Base-by-base conservation (phyloP, 169 alveolate species). In the Cryptosporidium sp. region DNA sequence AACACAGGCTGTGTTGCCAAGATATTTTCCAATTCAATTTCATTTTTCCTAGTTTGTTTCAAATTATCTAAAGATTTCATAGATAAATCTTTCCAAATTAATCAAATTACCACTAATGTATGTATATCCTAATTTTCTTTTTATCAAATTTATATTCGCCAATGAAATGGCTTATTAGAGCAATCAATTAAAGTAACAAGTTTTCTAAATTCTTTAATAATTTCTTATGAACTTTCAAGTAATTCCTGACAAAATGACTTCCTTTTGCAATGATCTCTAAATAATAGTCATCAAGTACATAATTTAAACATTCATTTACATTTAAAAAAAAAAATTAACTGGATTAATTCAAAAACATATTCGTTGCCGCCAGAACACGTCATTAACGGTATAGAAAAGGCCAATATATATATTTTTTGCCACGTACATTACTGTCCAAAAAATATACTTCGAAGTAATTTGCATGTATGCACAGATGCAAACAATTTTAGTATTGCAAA, bases 341-440 rank as follows among this genome's bases (percentile, higher is more conserved):
- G n/a, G n/a, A n/a, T 23, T 55, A 21, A n/a, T 55, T 55, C 5
- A 16, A 16, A 16, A 9, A 55, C 21, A 16, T 7, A 3, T 12
- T 55, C n/a, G n/a, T 55, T 55, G 10, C 67, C 67, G 67, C 67
- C 67, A 55, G 21, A 55, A n/a, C 67, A 55, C 67, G 67, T 55
- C 67, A 55, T 55, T 26, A 21, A 55, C 67, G 67, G 37, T 55
- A 55, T 55, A 21, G 26, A 10, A 3, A 55, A 55, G 37, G 35
- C 29, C 3, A 55, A 55, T 16, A 55, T 26, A 52, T 52, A 14
- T 0, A 14, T 16, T 12, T n/a, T n/a, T 52, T 0, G 29, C 29
- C 29, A 52, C 21, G 29, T n/a, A 52, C 2, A 52, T 41, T 0
- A 41, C 16, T 7, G 48, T 41, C 16, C 6, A n/a, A 55, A 8